These are phyloP conservation scores for Globisporangium megalacanthum DNA, from an alignment of 352 stramenopile genomes.

Conservation along the genomic window DNA sequence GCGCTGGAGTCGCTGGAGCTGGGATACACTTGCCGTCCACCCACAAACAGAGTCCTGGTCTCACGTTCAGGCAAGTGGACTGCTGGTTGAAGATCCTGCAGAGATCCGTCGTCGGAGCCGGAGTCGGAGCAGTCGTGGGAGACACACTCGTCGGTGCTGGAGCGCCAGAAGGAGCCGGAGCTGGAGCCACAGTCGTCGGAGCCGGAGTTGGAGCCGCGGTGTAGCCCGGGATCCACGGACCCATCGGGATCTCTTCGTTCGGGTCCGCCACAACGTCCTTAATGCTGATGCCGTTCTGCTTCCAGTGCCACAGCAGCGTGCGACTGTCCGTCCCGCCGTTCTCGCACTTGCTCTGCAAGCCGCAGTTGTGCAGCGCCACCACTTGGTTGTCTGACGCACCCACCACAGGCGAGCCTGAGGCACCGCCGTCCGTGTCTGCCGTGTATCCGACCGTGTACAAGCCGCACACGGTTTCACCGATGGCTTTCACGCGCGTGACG, in stretches of 20 bases:
- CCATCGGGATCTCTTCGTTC: slow-evolving; percentile 12
- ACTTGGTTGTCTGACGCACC: slow-evolving; percentile 31
- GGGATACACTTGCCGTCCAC: too few relatives aligned
- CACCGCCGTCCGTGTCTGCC: slow-evolving; percentile 31
- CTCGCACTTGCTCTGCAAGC: slow-evolving; percentile 11
- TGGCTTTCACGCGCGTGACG: slow-evolving; percentile 3
- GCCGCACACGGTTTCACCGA: slow-evolving; percentile 25
- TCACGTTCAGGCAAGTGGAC: too few relatives aligned
- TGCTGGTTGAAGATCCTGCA: too few relatives aligned
- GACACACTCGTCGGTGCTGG: neutral
- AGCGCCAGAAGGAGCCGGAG: slow-evolving; percentile 17
- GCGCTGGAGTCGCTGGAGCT: too few relatives aligned
- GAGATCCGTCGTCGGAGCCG: too few relatives aligned
- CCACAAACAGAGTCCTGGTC: too few relatives aligned
- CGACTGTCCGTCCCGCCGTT: slow-evolving; percentile 30
- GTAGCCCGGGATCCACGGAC: slow-evolving; percentile 18
- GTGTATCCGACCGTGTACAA: slow-evolving; percentile 29
- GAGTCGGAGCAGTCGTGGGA: neutral
- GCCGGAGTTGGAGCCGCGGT: neutral
- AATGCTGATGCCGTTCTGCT: slow-evolving; percentile 16
- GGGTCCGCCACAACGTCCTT: slow-evolving; percentile 20
- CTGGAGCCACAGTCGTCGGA: slow-evolving; percentile 7
- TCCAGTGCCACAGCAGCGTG: slow-evolving; percentile 16
- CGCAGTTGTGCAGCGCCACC: slow-evolving; percentile 37
- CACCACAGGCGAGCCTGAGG: slow-evolving; percentile 35